phyloP scores from a whole-genome alignment of 108 stramenopile species.

The Fistulifera solaris region DNA sequence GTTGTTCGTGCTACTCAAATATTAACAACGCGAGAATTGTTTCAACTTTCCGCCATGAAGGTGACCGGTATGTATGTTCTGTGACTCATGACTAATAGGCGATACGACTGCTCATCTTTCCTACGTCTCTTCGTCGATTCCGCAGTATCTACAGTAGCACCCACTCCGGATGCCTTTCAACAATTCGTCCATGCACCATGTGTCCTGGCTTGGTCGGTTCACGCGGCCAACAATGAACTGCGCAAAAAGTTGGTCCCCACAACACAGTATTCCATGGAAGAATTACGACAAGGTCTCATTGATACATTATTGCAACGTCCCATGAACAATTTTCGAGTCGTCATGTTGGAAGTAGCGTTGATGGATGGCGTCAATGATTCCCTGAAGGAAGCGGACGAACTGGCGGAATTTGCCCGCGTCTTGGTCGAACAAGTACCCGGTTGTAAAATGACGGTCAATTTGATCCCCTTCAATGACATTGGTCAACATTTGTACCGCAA shows the following conservation, averaged over 20 bases:
- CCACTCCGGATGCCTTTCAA: slow-evolving; percentile 46
- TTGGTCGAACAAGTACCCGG: slow-evolving; percentile 42
- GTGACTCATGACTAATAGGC: too few species aligned
- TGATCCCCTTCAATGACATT: slow-evolving; percentile 80
- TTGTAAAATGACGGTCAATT: slow-evolving; percentile 65
- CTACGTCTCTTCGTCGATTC: too few species aligned
- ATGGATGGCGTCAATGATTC: slow-evolving; percentile 80
- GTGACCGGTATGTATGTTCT: slow-evolving; percentile 28
- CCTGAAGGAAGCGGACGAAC: slow-evolving; percentile 54
- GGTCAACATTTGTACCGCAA: slow-evolving; percentile 24
- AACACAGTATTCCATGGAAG: slow-evolving; percentile 61
- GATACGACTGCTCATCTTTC: too few species aligned
- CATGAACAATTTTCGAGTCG: slow-evolving; percentile 26
- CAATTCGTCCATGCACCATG: slow-evolving; percentile 46
- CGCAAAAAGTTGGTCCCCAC: slow-evolving; percentile 71
- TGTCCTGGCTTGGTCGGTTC: slow-evolving; percentile 78
- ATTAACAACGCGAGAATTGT: slow-evolving; percentile 45
- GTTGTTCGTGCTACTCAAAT: slow-evolving; percentile 40
- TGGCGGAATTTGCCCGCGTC: slow-evolving; percentile 52
- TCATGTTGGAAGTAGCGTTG: slow-evolving; percentile 76
- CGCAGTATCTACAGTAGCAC: slow-evolving; percentile 74
- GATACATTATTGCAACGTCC: slow-evolving; percentile 45
- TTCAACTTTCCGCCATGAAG: slow-evolving; percentile 47
- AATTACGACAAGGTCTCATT: slow-evolving; percentile 60
- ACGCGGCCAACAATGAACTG: slow-evolving; percentile 64